Percentiles rank a stretch among this genome's conserved stretches.
phyloP scores from a whole-genome alignment of 345 rosid species.

The Bruguiera gymnorhiza region DNA sequence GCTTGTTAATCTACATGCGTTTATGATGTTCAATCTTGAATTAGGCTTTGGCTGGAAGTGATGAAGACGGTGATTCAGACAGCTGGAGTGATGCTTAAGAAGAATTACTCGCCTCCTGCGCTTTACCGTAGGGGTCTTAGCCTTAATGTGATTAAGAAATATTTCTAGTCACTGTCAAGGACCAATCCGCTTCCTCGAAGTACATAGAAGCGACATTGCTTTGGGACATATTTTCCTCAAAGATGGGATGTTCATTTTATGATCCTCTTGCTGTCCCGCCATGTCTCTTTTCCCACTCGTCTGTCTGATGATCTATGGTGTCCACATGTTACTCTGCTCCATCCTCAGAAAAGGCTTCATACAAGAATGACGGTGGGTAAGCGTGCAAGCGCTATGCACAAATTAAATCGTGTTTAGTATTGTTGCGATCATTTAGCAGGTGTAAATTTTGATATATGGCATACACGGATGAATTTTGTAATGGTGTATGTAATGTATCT shows the following conservation, averaged over 20 bases:
- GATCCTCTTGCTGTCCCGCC: neutral
- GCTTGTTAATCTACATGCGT: neutral
- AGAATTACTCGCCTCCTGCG: neutral
- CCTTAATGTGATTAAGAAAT: slow-evolving; percentile 1
- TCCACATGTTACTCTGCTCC: neutral
- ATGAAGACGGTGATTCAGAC: slow-evolving; percentile 85
- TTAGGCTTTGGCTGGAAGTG: slow-evolving; percentile 95
- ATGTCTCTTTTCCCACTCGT: neutral
- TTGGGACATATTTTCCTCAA: slow-evolving; percentile 19
- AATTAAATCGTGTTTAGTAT: slow-evolving; percentile 9
- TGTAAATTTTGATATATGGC: slow-evolving; percentile 22
- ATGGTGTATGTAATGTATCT: slow-evolving; percentile 10
- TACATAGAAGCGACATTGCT: slow-evolving; percentile 7
- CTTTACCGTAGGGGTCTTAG: neutral
- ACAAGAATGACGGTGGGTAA: slow-evolving; percentile 12
- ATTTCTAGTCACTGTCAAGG: slow-evolving; percentile 7
- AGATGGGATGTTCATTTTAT: slow-evolving; percentile 6
- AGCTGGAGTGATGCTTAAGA: slow-evolving; percentile 89
- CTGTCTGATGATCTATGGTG: slow-evolving; percentile 7
- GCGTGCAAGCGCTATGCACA: slow-evolving; percentile 38
- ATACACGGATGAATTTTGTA: slow-evolving; percentile 6
- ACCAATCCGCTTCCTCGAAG: neutral
- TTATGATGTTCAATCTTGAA: slow-evolving; percentile 11
- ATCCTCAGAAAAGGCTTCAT: neutral
- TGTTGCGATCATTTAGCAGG: slow-evolving; percentile 5